Base-by-base conservation (phyloP, 148 eudicot species). In the Nyssa sinensis region DNA sequence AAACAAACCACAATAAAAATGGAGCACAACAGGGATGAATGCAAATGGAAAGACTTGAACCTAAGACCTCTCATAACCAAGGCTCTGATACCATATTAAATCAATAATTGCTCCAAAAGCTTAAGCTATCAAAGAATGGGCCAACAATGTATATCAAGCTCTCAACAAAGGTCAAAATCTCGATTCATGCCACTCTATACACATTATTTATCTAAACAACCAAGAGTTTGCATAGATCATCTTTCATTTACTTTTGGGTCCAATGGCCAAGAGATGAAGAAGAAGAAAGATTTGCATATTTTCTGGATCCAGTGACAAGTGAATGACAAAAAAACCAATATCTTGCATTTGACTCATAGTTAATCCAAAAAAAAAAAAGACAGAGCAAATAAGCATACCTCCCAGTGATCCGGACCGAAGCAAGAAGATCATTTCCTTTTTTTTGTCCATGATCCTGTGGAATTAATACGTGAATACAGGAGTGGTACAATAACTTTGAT, bases 361-460 rank as follows among this genome's bases (percentile, higher is more conserved):
- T 62, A 78, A n/a, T 47, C 25, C 55, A 61, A 63, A 62, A 30
- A 75, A 53, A 49, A 62, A 28, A 21, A 71, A 53, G 11, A 13
- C 44, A 67, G 55, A 65, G 62, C 32, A 72, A 73, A 39, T 28
- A 75, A 64, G 49, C 17, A 66, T 78, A 91, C 98, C 98, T 94
- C 73, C 97, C 97, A 79, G 86, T 87, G 70, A 94, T 37, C 57
- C 98, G 86, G 49, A 92, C 94, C 64, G 86, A 90, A 72, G 96
- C 98, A 74, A 94, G 90, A 78, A 94, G 92, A 85, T 92, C 96
- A 77, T 90, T 88, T 69, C 98, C 98, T 80, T 88, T 92, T 27
- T 77, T 85, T 62, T 85, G 89, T 21, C 89, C 91, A 77, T 90
- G 97, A 28, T 88, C 98, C 98, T 93, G 82, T 62, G 72, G 64